Percentiles rank a stretch among this genome's conserved stretches.
Conservation (phyloP, 176 grass and related monocot species). For the Coix lacrymajobi region DNA sequence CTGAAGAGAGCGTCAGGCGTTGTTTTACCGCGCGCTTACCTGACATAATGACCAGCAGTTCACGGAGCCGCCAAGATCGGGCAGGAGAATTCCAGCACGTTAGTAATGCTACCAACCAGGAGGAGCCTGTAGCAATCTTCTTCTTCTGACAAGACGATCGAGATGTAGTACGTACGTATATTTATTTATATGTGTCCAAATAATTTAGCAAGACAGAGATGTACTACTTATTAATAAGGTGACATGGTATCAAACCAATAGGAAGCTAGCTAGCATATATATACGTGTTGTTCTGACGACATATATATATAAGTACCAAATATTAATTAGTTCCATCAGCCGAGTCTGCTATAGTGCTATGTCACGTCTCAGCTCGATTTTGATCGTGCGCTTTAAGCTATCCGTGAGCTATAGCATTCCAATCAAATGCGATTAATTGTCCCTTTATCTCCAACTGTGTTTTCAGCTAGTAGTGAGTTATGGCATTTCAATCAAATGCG, state of each 20-base stretch:
- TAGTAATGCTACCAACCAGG: neutral
- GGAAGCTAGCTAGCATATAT: no score
- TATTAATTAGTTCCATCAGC: neutral
- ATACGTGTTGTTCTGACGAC: no score
- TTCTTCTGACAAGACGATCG: neutral
- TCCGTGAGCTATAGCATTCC: constrained; percentile 4
- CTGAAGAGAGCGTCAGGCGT: neutral
- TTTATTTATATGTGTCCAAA: neutral
- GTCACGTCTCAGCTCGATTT: neutral
- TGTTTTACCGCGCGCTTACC: neutral
- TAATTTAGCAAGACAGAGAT: neutral
- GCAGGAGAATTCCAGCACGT: neutral
- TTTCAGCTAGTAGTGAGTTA: neutral
- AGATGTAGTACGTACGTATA: neutral
- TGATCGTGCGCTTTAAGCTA: neutral
- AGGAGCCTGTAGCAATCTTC: neutral
- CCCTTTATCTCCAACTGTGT: neutral
- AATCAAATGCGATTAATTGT: constrained; percentile 8
- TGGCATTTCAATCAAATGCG: neutral
- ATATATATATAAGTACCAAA: no score
- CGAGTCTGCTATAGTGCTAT: no score
- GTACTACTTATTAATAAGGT: neutral
- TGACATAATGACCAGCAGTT: no score
- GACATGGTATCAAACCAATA: constrained; percentile 14
- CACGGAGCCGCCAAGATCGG: no score